These are phyloP conservation scores for Bidens hawaiensis DNA, from an alignment of 140 eudicot genomes.

Conservation along the genomic window DNA sequence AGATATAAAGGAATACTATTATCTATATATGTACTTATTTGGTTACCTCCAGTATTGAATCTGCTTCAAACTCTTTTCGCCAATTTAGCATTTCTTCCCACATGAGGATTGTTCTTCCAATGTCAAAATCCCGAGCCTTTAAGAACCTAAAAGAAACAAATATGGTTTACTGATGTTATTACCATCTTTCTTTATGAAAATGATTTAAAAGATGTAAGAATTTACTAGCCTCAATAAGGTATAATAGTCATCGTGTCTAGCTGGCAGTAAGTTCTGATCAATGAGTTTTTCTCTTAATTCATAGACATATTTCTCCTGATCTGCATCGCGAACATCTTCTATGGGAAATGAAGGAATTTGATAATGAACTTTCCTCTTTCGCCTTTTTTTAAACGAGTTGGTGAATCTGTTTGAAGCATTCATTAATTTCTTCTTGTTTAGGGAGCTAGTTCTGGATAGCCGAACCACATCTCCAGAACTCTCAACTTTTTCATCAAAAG, in stretches of 20 bases:
- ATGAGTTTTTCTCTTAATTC: conserved; percentile 66
- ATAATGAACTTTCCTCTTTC: conserved; percentile 69
- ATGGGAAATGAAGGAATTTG: conserved; percentile 74
- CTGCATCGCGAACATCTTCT: conserved; percentile 79
- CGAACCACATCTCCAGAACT: conserved; percentile 71
- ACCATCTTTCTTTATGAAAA: not conserved
- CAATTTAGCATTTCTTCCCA: conserved; percentile 94
- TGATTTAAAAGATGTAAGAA: not conserved
- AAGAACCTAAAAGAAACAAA: conserved; percentile 45
- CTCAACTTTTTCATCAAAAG: conserved; percentile 52
- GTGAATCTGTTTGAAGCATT: conserved; percentile 75
- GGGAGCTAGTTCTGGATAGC: conserved; percentile 46
- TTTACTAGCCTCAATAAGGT: conserved; percentile 60
- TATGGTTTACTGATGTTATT: not conserved
- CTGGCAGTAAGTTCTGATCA: conserved; percentile 61
- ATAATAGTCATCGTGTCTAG: conserved; percentile 73
- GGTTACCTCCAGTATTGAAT: conserved; percentile 79
- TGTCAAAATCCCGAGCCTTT: conserved; percentile 77
- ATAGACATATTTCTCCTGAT: conserved; percentile 58
- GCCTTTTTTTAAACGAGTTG: conserved; percentile 65
- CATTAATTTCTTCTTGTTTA: conserved; percentile 67
- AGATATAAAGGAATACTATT: not conserved
- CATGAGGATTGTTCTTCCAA: conserved; percentile 65
- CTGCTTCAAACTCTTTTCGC: conserved; percentile 84
- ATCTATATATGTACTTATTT: not conserved